Evolutionary conservation across 2,329 filamentous ascomycete genomes (phyloP), one percentile per base, ranked within the genome.

Genomic region (Blumeria graminis): DNA sequence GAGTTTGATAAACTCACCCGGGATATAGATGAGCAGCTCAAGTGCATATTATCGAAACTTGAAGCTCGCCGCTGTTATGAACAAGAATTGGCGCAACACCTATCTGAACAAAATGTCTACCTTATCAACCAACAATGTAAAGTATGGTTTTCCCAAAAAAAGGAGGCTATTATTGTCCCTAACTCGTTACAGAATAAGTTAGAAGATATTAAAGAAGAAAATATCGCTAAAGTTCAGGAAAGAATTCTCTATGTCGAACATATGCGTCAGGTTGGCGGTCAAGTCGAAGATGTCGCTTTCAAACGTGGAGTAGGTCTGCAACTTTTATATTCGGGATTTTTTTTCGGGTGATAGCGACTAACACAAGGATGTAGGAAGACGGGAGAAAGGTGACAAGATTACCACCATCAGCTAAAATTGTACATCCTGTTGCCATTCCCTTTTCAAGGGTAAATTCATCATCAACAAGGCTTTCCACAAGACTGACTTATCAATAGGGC

Each of bases 1-100:
- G 64, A 66, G 55, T 67, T 60, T 58, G 22, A 60, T 7, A 56
- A 58, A 34, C 60, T 64, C 6, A 61, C 55, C 10, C 50, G 59
- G 6, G 55, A 50, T 16, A 59, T 67, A 38, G 43, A 63, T 6
- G 56, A 58, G 11, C 48, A 55, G 51, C 11, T 39, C 8, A 35
- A 39, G 14, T 28, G 9, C 32, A 16, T 41, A 13, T 18, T 55
- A 16, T 36, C 14, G 8, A 55, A 39, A 34, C 52, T 55, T 14
- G 3, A 55, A 33, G 34, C 18, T 34, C 52, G 35, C 11, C 35
- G 35, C 39, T 10, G 35, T 18, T 39, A 55, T 32, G 52, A 55
- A 41, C 9, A 55, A 18, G 56, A 28, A 55, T 32, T 57, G 36
- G 56, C 51, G 18, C 41, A 58, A 32, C 46, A 45, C 14, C 48